Evolutionary conservation across 306 rosid genomes (phyloP).

Genomic region (Ochetophila trinervis): DNA sequence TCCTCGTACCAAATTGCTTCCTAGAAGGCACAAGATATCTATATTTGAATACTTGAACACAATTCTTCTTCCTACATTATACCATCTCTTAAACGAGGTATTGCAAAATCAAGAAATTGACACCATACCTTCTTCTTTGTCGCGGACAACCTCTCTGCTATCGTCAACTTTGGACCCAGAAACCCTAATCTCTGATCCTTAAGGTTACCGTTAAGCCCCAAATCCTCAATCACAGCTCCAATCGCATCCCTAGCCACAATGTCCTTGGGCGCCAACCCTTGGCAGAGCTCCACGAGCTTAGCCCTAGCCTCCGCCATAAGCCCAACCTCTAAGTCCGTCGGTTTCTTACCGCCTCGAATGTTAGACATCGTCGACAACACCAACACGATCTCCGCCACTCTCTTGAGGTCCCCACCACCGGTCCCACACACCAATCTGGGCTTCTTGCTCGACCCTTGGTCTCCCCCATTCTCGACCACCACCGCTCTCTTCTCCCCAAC

Average conservation of each 20-base stretch:
- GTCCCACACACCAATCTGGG: slow-evolving; percentile 33
- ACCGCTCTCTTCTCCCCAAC: slow-evolving; percentile 31
- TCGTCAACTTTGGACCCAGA: slow-evolving; percentile 65
- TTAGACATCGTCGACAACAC: slow-evolving; percentile 76
- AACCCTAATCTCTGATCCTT: slow-evolving; percentile 88
- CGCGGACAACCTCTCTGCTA: slow-evolving; percentile 56
- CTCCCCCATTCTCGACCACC: slow-evolving; percentile 38
- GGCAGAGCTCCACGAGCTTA: slow-evolving; percentile 63
- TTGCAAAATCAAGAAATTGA: background rate
- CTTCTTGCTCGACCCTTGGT: slow-evolving; percentile 42
- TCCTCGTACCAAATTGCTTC: background rate
- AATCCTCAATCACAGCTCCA: slow-evolving; percentile 70
- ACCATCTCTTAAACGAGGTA: background rate
- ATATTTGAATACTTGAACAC: too few relatives aligned
- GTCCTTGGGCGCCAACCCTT: slow-evolving; percentile 73
- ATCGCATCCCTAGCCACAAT: slow-evolving; percentile 67
- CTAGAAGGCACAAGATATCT: too few relatives aligned
- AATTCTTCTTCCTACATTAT: too few relatives aligned
- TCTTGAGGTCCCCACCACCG: slow-evolving; percentile 37
- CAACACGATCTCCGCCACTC: slow-evolving; percentile 91
- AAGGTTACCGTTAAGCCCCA: slow-evolving; percentile 61
- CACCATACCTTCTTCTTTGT: slow-evolving; percentile 66
- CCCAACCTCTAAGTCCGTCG: slow-evolving; percentile 58
- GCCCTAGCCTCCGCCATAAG: slow-evolving; percentile 82
- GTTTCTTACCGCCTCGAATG: slow-evolving; percentile 66